A percentile compares a stretch with the other conserved stretches of the same genome.
Conservation (phyloP, 345 rosid genomes). For the Gossypium mustelinum region DNA sequence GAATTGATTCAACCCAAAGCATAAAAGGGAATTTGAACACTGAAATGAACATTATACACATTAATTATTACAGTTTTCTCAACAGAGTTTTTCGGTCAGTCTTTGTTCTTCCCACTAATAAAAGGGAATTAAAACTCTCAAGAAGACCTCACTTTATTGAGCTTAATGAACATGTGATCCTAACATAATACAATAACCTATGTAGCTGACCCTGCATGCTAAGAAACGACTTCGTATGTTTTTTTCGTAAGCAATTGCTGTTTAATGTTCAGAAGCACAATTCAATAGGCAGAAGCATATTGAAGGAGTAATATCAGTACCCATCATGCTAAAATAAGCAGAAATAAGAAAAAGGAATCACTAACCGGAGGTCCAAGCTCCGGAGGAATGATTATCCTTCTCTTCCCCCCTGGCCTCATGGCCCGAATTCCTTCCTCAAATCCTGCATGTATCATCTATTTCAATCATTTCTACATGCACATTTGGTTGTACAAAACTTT, state of each 20-base stretch:
- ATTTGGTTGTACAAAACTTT: not conserved
- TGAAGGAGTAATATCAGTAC: not conserved
- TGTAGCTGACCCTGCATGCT: not conserved
- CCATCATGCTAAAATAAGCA: not conserved
- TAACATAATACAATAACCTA: not conserved
- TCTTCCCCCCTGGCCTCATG: conserved; percentile 90
- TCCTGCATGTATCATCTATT: conserved; percentile 42
- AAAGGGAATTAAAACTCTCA: not conserved
- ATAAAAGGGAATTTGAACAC: not conserved
- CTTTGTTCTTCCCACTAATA: not conserved
- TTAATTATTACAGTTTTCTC: not conserved
- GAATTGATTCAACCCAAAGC: conserved; percentile 3
- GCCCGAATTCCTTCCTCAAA: conserved; percentile 87
- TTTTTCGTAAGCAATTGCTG: not conserved
- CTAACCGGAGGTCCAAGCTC: conserved; percentile 98
- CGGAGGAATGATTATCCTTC: conserved; percentile 94
- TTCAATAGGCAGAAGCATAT: not conserved
- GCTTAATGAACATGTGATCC: not conserved
- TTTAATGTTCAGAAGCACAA: not conserved
- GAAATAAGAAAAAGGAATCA: conserved; percentile 10
- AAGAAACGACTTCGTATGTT: not conserved
- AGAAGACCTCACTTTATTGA: not conserved
- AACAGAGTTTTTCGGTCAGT: not conserved
- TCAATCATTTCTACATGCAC: not conserved
- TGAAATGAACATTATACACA: not conserved